Evolutionary conservation across 345 rosid species (phyloP).

Genomic region (Brassica cretica): DNA sequence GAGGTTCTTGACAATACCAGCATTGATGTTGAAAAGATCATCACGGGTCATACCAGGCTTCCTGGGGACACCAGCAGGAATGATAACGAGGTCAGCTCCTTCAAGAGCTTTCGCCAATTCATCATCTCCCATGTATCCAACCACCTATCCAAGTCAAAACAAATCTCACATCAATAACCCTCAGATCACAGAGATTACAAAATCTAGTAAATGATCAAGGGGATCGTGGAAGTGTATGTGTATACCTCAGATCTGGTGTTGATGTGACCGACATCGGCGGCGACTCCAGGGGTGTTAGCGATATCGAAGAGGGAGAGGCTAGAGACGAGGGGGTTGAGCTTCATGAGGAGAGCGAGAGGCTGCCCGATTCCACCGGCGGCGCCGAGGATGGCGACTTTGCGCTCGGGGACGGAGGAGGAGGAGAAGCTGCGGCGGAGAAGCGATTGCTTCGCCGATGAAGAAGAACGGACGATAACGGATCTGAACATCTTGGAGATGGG

Average conservation of each 20-base stretch:
- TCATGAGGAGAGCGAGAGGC: conserved; percentile 75
- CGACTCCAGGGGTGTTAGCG: conserved; percentile 77
- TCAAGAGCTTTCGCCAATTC: conserved; percentile 46
- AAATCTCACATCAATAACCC: neutral
- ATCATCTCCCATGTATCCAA: conserved; percentile 49
- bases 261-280: conserved; percentile 79
- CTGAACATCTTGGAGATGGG: conserved; percentile 42
- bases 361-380: conserved; percentile 90
- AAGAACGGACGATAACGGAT: conserved; percentile 45
- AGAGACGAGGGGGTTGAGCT: conserved; percentile 78
- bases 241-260: conserved; percentile 70
- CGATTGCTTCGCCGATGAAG: conserved; percentile 42
- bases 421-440: conserved; percentile 59
- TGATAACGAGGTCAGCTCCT: conserved; percentile 64
- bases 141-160: conserved; percentile 31
- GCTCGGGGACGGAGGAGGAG: conserved; percentile 57
- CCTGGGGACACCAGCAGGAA: conserved; percentile 79
- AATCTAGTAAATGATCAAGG: neutral
- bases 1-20: conserved; percentile 51
- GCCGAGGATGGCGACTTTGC: conserved; percentile 79
- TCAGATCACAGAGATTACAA: neutral
- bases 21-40: conserved; percentile 69
- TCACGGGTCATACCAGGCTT: conserved; percentile 84
- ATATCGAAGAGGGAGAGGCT: conserved; percentile 68
- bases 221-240: neutral